Percentiles rank a stretch among this genome's conserved stretches.
phyloP scores from a whole-genome alignment of 2,329 filamentous ascomycete species.

The Apiospora rasikravindrae region DNA sequence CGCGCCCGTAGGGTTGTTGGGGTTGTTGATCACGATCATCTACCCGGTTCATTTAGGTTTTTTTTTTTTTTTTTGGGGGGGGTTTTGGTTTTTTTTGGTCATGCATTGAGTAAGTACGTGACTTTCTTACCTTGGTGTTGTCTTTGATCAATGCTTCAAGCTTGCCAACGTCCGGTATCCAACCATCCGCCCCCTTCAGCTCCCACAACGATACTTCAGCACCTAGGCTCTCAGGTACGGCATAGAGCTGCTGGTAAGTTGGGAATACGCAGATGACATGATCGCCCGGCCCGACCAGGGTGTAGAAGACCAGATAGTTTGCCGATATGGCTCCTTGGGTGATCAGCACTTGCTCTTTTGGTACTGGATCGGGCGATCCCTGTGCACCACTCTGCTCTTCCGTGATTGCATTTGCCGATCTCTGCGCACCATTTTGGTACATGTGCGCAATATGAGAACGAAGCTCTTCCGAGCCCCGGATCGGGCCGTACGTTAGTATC shows the following conservation, averaged over 20 bases:
- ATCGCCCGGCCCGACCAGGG: slow-evolving; percentile 73
- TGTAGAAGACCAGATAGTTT: slow-evolving; percentile 82
- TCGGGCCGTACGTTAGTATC: slow-evolving; percentile 74
- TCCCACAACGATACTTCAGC: slow-evolving; percentile 81
- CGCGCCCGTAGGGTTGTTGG: slow-evolving; percentile 82
- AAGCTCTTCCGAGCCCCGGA: slow-evolving; percentile 69
- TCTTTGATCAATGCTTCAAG: slow-evolving; percentile 67
- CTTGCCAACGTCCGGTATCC: slow-evolving; percentile 69
- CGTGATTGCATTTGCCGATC: too few relatives aligned
- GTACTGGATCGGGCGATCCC: slow-evolving; percentile 39
- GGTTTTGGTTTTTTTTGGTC: neutral
- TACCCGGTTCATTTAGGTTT: slow-evolving; percentile 27
- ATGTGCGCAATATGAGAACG: slow-evolving; percentile 68
- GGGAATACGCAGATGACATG: slow-evolving; percentile 88
- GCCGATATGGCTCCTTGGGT: slow-evolving; percentile 82
- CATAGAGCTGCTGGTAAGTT: slow-evolving; percentile 85
- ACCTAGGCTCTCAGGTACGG: slow-evolving; percentile 74
- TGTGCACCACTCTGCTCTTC: slow-evolving; percentile 50
- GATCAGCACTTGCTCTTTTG: slow-evolving; percentile 70
- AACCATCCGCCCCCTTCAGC: slow-evolving; percentile 67
- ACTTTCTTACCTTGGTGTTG: slow-evolving; percentile 72
- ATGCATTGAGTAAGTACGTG: slow-evolving; percentile 13
- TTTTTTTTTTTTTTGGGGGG: too few relatives aligned
- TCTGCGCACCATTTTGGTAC: slow-evolving; percentile 56
- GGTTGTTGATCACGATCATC: slow-evolving; percentile 68